Percentiles rank a stretch among this genome's conserved stretches.
phyloP scores from a whole-genome alignment of 495 filamentous ascomycete species.

The Neurospora sp. region DNA sequence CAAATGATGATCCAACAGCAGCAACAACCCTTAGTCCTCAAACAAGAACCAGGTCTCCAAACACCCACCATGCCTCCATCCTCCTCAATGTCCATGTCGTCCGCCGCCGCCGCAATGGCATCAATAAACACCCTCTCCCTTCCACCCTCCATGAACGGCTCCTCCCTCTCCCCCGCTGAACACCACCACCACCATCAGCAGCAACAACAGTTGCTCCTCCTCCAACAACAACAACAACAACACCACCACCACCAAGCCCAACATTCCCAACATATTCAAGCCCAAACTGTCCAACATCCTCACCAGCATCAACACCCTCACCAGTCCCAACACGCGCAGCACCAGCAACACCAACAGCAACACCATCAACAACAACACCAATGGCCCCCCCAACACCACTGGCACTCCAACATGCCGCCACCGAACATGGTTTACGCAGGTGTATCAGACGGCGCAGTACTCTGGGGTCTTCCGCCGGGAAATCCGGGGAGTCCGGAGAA shows the following conservation, averaged over 20 bases:
- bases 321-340: not conserved
- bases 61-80: not conserved
- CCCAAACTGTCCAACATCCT: not conserved
- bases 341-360: conserved; percentile 6
- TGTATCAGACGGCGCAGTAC: conserved; percentile 34
- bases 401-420: conserved; percentile 4
- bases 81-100: not conserved
- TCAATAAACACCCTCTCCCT: not conserved
- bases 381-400: not conserved
- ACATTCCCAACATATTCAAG: not conserved
- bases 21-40: not conserved
- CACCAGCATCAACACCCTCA: not conserved
- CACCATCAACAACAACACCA: conserved; percentile 7
- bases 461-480: conserved; percentile 31
- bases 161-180: not conserved
- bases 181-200: not conserved
- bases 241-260: not conserved
- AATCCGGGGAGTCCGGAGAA: conserved; percentile 24
- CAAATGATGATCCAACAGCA: not conserved
- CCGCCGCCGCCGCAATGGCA: not conserved
- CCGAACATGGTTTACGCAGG: conserved; percentile 34
- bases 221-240: not conserved
- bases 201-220: not conserved
- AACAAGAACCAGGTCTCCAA: not conserved
- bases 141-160: not conserved